phyloP scores from a whole-genome alignment of 2,329 filamentous ascomycete species.

The Colletotrichum lupini region DNA sequence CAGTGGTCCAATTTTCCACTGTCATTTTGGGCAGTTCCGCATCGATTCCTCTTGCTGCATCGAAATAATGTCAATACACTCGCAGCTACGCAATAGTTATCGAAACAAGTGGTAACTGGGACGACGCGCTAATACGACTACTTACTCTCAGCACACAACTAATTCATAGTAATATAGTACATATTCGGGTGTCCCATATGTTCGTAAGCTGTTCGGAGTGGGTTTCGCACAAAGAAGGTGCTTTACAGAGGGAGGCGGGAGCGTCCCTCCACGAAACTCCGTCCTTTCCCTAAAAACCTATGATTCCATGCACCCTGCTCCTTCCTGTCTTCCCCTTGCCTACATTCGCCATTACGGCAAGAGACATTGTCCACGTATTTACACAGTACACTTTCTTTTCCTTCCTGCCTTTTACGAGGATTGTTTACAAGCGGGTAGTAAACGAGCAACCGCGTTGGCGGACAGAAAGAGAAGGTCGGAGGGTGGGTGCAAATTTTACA shows the following conservation, averaged over 20 bases:
- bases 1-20: background rate
- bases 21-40: background rate
- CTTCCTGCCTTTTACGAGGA: background rate
- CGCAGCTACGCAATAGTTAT: background rate
- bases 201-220: too few species aligned
- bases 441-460: background rate
- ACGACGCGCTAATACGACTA: background rate
- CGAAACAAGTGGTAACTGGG: background rate
- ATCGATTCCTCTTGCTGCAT: background rate
- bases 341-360: background rate
- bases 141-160: too few species aligned
- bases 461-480: background rate
- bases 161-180: too few species aligned
- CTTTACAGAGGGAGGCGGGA: background rate
- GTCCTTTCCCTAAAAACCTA: background rate
- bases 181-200: too few species aligned
- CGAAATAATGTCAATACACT: background rate
- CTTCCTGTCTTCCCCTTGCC: background rate
- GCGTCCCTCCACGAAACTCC: background rate
- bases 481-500: background rate
- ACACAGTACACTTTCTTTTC: constrained; percentile 5
- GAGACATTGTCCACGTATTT: background rate
- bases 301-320: background rate
- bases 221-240: background rate
- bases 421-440: background rate